Evolutionary conservation across 2,329 filamentous ascomycete genomes (phyloP), one percentile per base, ranked within the genome.

Genomic region (Exophiala aquamarina): DNA sequence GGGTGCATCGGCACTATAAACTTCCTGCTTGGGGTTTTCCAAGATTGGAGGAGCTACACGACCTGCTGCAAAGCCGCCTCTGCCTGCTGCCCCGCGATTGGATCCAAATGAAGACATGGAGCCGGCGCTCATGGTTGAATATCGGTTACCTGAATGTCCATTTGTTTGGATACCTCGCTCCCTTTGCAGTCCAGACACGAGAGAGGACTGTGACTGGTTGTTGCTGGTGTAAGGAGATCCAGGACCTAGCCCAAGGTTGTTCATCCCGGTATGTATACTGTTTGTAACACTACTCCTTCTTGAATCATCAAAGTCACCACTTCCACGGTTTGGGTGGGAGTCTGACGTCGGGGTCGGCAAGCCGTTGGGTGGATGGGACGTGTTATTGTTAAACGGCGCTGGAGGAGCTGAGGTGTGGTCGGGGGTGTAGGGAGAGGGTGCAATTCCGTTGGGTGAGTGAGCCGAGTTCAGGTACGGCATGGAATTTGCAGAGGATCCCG

Each of bases 291-390:
- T 75, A 57, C 72, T 74, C 32, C 73, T 70, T 36, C 73, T 68
- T 9, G 72, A 75, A 47, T 75, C 72, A 14, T 68, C 53, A 13
- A 65, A 64, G n/a, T 74, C 70, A 29, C 63, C 64, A 57, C 66
- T 73, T 18, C 61, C 62, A 23, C 68, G 65, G 17, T 77, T 71
- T 1, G 72, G 68, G 23, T 68, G 63, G 4, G 72, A 70, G 39
- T 82, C 78, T 36, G 76, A 72, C 52, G 78, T 78, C 56, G 82
- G 78, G 0, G 79, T 78, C 2, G 81, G 79, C 8, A 83, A 65
- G 32, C 71, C 66, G 56, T 69, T 68, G 53, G 59, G 69, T 23
- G 61, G 68, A 54, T 64, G 71, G 55, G 61, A 63, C 3, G 63
- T 61, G 26, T 61, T 56, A 46, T 68, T 70, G 36, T 62, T 66